Evolutionary conservation across 345 rosid genomes (phyloP).

Genomic region (thale cress (Arabidopsis thaliana)): DNA sequence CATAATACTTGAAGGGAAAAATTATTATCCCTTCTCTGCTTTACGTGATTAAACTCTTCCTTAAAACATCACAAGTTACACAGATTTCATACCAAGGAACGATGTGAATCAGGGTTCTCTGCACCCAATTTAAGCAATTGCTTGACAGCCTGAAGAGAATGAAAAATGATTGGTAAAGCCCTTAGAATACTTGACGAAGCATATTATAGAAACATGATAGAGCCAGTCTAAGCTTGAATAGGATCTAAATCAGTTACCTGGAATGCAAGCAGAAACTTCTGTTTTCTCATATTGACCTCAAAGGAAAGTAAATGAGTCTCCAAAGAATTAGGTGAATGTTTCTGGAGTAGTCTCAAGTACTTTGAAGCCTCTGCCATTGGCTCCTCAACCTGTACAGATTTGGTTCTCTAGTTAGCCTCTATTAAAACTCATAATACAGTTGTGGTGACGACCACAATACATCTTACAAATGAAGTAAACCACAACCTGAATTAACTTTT

Average conservation of each 20-base stretch:
- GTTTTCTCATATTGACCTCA: conserved; percentile 95
- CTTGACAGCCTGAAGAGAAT: conserved; percentile 74
- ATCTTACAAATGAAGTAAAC: conserved; percentile 25
- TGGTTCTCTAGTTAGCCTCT: conserved; percentile 31
- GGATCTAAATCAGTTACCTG: conserved; percentile 61
- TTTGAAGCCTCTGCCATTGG: conserved; percentile 91
- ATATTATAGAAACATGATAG: conserved; percentile 8
- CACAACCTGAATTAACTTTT: conserved; percentile 86
- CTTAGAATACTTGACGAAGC: conserved; percentile 11
- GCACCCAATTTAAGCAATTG: conserved; percentile 82
- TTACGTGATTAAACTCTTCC: conserved; percentile 13
- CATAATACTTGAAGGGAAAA: not conserved
- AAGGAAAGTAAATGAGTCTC: conserved; percentile 97
- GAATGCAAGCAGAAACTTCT: conserved; percentile 84
- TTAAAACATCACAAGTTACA: conserved; percentile 23
- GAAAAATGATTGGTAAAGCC: not conserved
- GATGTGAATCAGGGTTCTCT: conserved; percentile 87
- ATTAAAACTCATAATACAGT: conserved; percentile 13
- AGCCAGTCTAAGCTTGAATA: not conserved
- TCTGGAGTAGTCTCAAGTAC: conserved; percentile 92
- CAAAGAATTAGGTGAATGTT: conserved; percentile 74
- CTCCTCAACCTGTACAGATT: conserved; percentile 72
- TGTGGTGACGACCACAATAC: conserved; percentile 1
- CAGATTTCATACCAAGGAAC: conserved; percentile 72
- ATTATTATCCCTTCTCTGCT: not conserved